Percentiles rank a stretch among this genome's conserved stretches.
These are phyloP conservation scores for Cornus controversa DNA, from an alignment of 148 eudicot genomes.

Conservation along the genomic window DNA sequence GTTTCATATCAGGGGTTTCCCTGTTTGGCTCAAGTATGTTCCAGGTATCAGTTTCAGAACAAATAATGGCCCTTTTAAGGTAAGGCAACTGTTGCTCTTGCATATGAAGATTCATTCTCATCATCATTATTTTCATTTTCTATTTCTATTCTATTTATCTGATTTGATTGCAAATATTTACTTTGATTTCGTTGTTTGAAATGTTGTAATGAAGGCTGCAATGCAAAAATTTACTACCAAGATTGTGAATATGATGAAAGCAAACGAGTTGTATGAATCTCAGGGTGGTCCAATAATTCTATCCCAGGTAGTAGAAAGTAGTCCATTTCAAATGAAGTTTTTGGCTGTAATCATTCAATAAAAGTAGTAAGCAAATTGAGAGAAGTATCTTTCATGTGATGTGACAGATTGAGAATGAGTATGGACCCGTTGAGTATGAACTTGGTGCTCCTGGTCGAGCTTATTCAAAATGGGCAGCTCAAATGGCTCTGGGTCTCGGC, in stretches of 20 bases:
- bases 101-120: conserved; percentile 4
- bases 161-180: background rate
- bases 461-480: conserved; percentile 89
- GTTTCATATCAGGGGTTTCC: conserved; percentile 67
- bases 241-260: conserved; percentile 90
- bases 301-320: conserved; percentile 62
- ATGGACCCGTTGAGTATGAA: conserved; percentile 73
- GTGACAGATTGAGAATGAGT: conserved; percentile 92
- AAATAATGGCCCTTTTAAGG: conserved; percentile 90
- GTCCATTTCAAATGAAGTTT: background rate
- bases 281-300: conserved; percentile 94
- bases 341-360: background rate
- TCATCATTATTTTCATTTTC: background rate
- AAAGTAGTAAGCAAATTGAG: background rate
- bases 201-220: conserved; percentile 45
- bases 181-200: background rate
- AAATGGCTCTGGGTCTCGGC: conserved; percentile 74
- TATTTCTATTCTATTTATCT: background rate
- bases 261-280: conserved; percentile 67
- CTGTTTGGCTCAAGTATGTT: conserved; percentile 89
- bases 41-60: conserved; percentile 92
- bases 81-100: conserved; percentile 18
- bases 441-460: conserved; percentile 65
- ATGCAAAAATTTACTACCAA: conserved; percentile 85
- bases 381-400: background rate